phyloP scores from a whole-genome alignment of 768 basidiomycete genomes.

The Tricholoma sp. region DNA sequence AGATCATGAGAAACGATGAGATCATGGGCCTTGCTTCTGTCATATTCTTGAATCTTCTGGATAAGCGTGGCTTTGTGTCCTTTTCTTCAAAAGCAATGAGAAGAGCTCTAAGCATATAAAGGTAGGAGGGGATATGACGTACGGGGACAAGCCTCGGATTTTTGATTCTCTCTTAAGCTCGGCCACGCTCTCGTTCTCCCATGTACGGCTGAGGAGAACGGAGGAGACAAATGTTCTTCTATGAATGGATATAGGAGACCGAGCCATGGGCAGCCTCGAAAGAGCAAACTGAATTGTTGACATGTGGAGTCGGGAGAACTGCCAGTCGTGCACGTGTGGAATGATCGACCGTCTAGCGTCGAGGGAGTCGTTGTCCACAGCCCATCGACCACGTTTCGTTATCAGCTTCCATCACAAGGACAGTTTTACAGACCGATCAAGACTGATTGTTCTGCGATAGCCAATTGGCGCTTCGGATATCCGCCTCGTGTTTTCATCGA shows the following conservation, averaged over 20 bases:
- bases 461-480: slow-evolving; percentile 10
- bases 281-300: not conserved
- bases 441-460: slow-evolving; percentile 16
- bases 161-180: slow-evolving; percentile 51
- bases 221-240: slow-evolving; percentile 44
- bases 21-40: slow-evolving; percentile 25
- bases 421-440: slow-evolving; percentile 7
- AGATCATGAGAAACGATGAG: slow-evolving; percentile 15
- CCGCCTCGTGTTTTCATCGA: slow-evolving; percentile 61
- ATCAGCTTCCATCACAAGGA: not conserved
- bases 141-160: slow-evolving; percentile 52
- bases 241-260: slow-evolving; percentile 11
- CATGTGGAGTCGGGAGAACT: too few species aligned
- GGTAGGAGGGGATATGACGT: slow-evolving; percentile 26
- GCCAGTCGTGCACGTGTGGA: not conserved
- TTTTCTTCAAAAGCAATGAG: slow-evolving; percentile 30
- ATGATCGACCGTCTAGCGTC: not conserved
- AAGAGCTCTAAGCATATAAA: slow-evolving; percentile 1
- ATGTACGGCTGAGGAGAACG: slow-evolving; percentile 50
- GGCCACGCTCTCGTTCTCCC: slow-evolving; percentile 46
- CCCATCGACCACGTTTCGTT: not conserved
- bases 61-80: slow-evolving; percentile 57
- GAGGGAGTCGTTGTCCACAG: not conserved
- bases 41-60: slow-evolving; percentile 48
- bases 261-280: not conserved